Conservation (phyloP, 78 protist genomes). For the Dictyostelium firmibasis region DNA sequence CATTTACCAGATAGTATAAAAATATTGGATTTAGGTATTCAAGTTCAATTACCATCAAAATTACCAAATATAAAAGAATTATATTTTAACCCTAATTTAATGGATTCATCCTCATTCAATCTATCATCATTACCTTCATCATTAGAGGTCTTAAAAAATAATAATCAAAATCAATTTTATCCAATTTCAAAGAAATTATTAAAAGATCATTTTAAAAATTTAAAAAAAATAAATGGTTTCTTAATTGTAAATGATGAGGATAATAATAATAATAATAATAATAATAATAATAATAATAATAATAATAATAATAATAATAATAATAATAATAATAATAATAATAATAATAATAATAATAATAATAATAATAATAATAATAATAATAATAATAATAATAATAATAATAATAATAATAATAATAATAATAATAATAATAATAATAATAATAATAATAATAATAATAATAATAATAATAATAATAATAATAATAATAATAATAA, state of each 20-base stretch:
- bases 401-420: neutral
- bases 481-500: too few relatives aligned
- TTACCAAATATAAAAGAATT: neutral
- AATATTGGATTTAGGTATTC: neutral
- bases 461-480: neutral
- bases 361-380: neutral
- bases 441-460: neutral
- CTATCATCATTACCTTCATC: neutral
- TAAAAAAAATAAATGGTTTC: neutral
- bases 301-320: neutral
- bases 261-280: neutral
- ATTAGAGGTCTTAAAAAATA: neutral
- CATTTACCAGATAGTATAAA: neutral
- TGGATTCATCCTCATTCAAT: neutral
- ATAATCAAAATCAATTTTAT: slow-evolving; percentile 6
- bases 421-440: neutral
- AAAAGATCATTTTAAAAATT: neutral
- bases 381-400: too few relatives aligned
- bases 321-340: neutral
- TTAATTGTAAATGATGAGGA: neutral
- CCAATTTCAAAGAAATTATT: neutral
- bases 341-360: neutral
- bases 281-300: too few relatives aligned
- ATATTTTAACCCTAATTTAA: neutral
- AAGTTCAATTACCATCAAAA: neutral